phyloP scores from a whole-genome alignment of 2,329 filamentous ascomycete species.

The Camillea tinctor region DNA sequence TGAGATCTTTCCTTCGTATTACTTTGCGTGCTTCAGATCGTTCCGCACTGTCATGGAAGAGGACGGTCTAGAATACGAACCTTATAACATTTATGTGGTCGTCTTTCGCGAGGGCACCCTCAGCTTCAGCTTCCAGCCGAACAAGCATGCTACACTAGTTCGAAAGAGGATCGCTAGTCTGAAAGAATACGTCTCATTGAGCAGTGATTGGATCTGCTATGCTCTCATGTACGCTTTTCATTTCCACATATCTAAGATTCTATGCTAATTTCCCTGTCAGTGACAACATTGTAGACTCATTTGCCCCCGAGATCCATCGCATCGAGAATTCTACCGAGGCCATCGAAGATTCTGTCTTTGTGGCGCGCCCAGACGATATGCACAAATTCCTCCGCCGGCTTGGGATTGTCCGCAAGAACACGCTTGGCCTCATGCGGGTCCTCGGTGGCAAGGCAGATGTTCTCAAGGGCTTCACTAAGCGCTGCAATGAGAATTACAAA shows the following conservation, averaged over 20 bases:
- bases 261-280: constrained; percentile 41
- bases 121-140: constrained; percentile 89
- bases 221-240: constrained; percentile 74
- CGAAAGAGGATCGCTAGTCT: constrained; percentile 87
- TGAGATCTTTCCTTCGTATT: constrained; percentile 95
- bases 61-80: constrained; percentile 80
- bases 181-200: constrained; percentile 91
- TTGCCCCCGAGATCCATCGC: constrained; percentile 83
- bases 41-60: constrained; percentile 80
- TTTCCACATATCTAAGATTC: not conserved
- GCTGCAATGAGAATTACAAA: constrained; percentile 96
- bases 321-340: constrained; percentile 86
- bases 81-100: constrained; percentile 94
- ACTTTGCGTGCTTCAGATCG: constrained; percentile 95
- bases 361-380: constrained; percentile 86
- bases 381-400: constrained; percentile 84
- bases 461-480: constrained; percentile 94
- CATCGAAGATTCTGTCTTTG: constrained; percentile 94
- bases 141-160: constrained; percentile 84
- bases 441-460: constrained; percentile 98
- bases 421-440: constrained; percentile 88
- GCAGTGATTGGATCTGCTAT: constrained; percentile 98
- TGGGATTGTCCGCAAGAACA: constrained; percentile 87
- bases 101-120: constrained; percentile 94
- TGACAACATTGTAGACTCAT: constrained; percentile 96